Conservation (phyloP, 116 monocot genomes). For the Posidonia oceanica region DNA sequence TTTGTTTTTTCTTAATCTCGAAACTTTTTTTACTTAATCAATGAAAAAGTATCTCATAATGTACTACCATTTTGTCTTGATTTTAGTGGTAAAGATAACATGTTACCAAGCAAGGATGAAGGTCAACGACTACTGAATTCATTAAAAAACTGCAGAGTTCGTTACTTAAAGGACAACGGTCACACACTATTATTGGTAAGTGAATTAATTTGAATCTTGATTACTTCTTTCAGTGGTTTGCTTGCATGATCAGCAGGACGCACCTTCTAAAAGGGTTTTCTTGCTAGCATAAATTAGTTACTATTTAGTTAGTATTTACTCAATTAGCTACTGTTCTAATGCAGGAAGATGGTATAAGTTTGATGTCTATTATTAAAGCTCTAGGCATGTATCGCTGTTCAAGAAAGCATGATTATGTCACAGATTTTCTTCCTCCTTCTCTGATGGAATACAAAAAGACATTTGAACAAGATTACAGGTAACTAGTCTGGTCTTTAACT, state of each 20-base stretch:
- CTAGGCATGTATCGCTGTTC: constrained; percentile 49
- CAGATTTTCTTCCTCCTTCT: constrained; percentile 67
- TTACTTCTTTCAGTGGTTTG: background rate
- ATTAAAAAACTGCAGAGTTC: constrained; percentile 55
- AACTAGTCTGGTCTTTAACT: background rate
- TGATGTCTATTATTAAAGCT: constrained; percentile 68
- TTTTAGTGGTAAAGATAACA: constrained; percentile 67
- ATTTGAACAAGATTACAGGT: constrained; percentile 36
- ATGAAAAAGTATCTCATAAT: too few relatives aligned
- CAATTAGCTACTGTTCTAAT: background rate
- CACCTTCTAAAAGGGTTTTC: too few relatives aligned
- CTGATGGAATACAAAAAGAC: constrained; percentile 37
- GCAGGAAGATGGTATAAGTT: constrained; percentile 83
- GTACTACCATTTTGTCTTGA: background rate
- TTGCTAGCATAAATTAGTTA: too few relatives aligned
- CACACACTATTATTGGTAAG: constrained; percentile 69
- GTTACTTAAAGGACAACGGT: constrained; percentile 71
- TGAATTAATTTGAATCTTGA: background rate
- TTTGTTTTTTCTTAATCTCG: too few relatives aligned
- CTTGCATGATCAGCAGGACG: too few relatives aligned
- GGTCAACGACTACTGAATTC: constrained; percentile 46
- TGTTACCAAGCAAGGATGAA: constrained; percentile 78
- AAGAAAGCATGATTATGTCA: constrained; percentile 30
- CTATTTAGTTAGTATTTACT: background rate
- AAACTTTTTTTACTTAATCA: too few relatives aligned